Base-by-base conservation (phyloP, 306 rosid species). In the Inga laurina region DNA sequence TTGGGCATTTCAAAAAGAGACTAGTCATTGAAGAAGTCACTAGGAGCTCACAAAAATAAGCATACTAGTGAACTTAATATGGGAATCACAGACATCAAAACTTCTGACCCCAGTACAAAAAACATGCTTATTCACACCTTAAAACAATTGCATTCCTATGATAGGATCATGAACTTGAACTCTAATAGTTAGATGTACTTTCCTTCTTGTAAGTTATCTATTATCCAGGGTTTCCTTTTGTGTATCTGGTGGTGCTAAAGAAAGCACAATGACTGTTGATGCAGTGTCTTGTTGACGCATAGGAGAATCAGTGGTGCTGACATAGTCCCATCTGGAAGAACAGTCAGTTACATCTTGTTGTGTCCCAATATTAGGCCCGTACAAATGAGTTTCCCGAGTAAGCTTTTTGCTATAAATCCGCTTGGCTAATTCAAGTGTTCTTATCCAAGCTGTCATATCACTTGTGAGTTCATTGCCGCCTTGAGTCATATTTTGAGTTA, bases 371-470 rank as follows among this genome's bases (percentile, higher is more conserved):
- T 15, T 30, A 19, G 39, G 70, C 37, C 41, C 10, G 2, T 30
- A 64, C 19, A 64, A 11, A 13, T 64, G 21, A 27, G 41, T 64
- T 19, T 37, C 71, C 35, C 37, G 51, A 27, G 22, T 30, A 54
- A 32, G 46, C 72, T 83, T 87, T 61, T 57, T 76, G 64, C 49
- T 59, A 22, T 64, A 72, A 68, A 81, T 56, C 18, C 76, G 16
- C 57, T 72, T 87, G 3, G 77, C 84, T 27, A 85, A 76, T 65
- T 9, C 13, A 75, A 85, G 2, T 2, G 66, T 51, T 65, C 59
- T 81, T 72, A 37, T 80, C 87, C 84, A 85, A 44, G 24, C 18
- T 21, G 68, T 81, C 65, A 51, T 67, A 54, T 68, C 48, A 45
- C 75, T 45, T 44, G 37, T 39, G 52, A 37, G 34, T 45, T 52